Conservation (phyloP, 2,329 filamentous ascomycete genomes). For the Ophiocordyceps camponoti-floridani region DNA sequence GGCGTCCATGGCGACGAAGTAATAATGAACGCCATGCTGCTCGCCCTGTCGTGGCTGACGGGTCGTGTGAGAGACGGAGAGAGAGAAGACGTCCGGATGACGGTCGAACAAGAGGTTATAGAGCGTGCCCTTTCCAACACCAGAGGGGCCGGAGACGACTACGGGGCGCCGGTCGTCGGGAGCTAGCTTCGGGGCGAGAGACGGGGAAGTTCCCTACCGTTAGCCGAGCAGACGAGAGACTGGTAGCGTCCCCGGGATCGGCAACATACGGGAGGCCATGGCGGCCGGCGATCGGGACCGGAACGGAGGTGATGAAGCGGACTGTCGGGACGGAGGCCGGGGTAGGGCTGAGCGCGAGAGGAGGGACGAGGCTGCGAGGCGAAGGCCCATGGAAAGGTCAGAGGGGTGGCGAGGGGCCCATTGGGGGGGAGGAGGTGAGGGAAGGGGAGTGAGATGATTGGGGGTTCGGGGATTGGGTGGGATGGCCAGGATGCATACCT, state of each 20-base stretch:
- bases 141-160: conserved; percentile 62
- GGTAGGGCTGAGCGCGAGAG: not conserved
- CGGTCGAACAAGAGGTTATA: conserved; percentile 49
- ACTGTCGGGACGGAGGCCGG: not conserved
- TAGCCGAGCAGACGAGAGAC: not conserved
- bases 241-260: too few relatives aligned
- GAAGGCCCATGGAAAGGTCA: not conserved
- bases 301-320: not conserved
- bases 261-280: not conserved
- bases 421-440: not conserved
- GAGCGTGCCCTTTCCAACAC: conserved; percentile 66
- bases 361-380: not conserved
- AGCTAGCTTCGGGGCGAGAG: conserved; percentile 1
- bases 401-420: not conserved
- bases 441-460: not conserved
- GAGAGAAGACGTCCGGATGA: conserved; percentile 31
- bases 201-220: not conserved
- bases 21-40: conserved; percentile 61
- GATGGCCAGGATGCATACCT: too few relatives aligned
- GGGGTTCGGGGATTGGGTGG: too few relatives aligned
- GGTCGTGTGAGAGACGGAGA: conserved; percentile 61
- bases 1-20: conserved; percentile 49
- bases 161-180: conserved; percentile 41
- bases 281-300: not conserved
- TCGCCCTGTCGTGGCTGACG: conserved; percentile 60